phyloP scores from a whole-genome alignment of 352 stramenopile genomes.

The Phytophthora constricta region DNA sequence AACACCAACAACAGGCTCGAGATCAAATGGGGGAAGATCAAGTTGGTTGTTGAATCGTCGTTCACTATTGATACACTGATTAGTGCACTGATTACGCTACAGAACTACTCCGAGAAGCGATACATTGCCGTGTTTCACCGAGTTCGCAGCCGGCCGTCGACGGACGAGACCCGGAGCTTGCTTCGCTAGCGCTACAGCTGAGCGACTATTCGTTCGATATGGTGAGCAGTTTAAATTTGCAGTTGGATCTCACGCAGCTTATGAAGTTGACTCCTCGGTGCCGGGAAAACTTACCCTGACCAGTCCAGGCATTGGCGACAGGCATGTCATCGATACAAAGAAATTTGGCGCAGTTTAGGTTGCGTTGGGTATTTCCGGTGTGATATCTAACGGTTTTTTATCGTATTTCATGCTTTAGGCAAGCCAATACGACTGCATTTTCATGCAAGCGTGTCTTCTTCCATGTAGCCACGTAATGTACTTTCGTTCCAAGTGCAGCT shows the following conservation, averaged over 20 bases:
- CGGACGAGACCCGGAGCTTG: conserved; percentile 1
- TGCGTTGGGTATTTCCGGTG: not conserved
- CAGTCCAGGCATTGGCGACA: not conserved
- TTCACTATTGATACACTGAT: not conserved
- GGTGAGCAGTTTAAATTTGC: conserved; percentile 2
- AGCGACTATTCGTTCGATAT: not conserved
- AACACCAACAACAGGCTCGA: conserved; percentile 11
- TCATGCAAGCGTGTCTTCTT: conserved; percentile 12
- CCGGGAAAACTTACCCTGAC: not conserved
- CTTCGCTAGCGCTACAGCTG: not conserved
- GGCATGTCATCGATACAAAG: not conserved
- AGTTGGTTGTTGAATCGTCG: not conserved
- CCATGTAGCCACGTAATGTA: conserved; percentile 17
- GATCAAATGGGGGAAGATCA: conserved; percentile 1
- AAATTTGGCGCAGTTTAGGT: not conserved
- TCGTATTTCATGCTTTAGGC: not conserved
- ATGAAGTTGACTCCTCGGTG: not conserved
- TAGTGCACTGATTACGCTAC: not conserved
- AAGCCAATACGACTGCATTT: conserved; percentile 9
- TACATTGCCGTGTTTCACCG: not conserved
- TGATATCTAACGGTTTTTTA: not conserved
- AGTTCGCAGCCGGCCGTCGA: not conserved
- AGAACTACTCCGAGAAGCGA: conserved; percentile 1
- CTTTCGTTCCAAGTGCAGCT: not conserved
- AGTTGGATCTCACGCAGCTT: not conserved